Evolutionary conservation across 345 rosid species (phyloP).

Genomic region (Stellera chamaejasme): DNA sequence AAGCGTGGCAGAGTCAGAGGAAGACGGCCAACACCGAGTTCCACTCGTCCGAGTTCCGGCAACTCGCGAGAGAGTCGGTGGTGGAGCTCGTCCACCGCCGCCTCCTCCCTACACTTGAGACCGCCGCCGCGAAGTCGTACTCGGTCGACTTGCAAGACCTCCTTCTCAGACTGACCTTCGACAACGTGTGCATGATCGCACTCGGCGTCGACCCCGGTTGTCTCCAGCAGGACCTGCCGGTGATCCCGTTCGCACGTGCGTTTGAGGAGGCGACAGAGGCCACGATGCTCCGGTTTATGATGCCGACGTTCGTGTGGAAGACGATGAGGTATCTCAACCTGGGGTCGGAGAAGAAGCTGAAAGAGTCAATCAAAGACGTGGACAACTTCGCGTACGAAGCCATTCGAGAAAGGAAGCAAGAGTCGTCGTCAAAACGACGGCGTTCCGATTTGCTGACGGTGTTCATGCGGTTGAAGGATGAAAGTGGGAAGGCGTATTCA

Average conservation of each 20-base stretch:
- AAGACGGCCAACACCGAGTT: constrained; percentile 83
- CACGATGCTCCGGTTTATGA: constrained; percentile 50
- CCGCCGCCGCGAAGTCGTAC: constrained; percentile 18
- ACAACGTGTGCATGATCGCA: constrained; percentile 83
- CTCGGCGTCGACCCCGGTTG: constrained; percentile 87
- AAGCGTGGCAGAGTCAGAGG: constrained; percentile 70
- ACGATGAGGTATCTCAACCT: constrained; percentile 45
- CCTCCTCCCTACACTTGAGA: constrained; percentile 58
- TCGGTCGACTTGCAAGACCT: constrained; percentile 67
- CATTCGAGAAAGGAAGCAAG: constrained; percentile 61
- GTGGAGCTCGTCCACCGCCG: constrained; percentile 58
- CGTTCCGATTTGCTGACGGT: constrained; percentile 62
- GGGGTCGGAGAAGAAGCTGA: constrained; percentile 64
- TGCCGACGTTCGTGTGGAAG: constrained; percentile 76
- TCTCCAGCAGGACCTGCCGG: constrained; percentile 40
- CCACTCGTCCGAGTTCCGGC: constrained; percentile 68
- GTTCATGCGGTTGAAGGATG: constrained; percentile 49
- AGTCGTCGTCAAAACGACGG: constrained; percentile 26
- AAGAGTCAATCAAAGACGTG: constrained; percentile 48
- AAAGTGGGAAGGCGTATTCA: constrained; percentile 41
- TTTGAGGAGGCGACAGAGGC: constrained; percentile 84
- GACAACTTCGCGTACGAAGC: constrained; percentile 65
- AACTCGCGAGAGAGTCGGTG: constrained; percentile 46
- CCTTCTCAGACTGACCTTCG: constrained; percentile 65
- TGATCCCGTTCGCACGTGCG: constrained; percentile 66